Base-by-base conservation (phyloP, 345 rosid species). In the Psidium guajava region DNA sequence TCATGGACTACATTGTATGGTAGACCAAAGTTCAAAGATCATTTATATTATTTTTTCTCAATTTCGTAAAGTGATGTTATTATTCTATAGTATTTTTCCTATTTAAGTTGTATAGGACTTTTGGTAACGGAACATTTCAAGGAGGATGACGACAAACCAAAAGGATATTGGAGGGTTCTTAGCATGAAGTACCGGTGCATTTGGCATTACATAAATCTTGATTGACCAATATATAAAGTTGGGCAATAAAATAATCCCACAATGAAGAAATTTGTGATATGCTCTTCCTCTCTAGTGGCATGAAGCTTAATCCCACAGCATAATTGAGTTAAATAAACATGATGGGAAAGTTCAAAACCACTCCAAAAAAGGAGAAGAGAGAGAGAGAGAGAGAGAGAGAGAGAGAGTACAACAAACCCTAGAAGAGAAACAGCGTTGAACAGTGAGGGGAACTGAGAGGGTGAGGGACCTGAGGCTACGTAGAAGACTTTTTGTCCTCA, bases 281-380 rank as follows among this genome's bases (percentile, higher is more conserved):
- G 69, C 52, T 59, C 15, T 61, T 86, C 64, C 69, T 47, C 81
- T 86, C 87, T 7, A 32, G 27, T 82, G 59, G 82, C 84, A 64
- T 86, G 87, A 44, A 55, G 50, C 54, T 86, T 32, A 28, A 56
- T 75, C 13, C 53, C 52, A 83, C 73, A 86, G 89, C 49, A 88
- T 89, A 92, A 91, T 93, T 94, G 92, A 96, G 91, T 94, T 90
- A 94, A 92, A 94, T 91, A 90, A 92, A 80, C 86, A 59, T 91
- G 90, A 87, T 87, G 90, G 61, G 44, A 82, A 50, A 25, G 42
- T 49, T 27, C 40, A 47, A 47, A 82, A 82, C 56, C 56, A 82
- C 42, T 69, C 77, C 77, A 49, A 28, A 52, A 28, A 47, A 49
- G 56, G 4, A 16, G 89, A 88, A 87, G 50, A 32, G 84, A 81